Conservation (phyloP, 2,329 filamentous ascomycete genomes). For the Pseudocercospora macadamiae region DNA sequence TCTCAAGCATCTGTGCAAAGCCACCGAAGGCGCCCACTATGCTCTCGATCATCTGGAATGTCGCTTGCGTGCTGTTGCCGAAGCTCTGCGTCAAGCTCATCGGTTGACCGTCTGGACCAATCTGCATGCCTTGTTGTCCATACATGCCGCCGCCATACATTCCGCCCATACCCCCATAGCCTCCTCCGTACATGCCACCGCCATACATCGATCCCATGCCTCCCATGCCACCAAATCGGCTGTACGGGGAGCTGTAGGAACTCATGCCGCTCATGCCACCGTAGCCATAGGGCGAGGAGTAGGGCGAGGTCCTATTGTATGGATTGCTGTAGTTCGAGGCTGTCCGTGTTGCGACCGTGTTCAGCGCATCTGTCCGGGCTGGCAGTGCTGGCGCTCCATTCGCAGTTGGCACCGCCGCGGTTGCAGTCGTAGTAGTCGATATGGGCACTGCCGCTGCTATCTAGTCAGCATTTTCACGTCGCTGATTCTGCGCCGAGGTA, state of each 20-base stretch:
- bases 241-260: slow-evolving; percentile 46
- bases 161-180: slow-evolving; percentile 38
- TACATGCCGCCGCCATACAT: slow-evolving; percentile 40
- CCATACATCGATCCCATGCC: slow-evolving; percentile 40
- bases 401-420: slow-evolving; percentile 46
- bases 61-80: slow-evolving; percentile 91
- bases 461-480: slow-evolving; percentile 33
- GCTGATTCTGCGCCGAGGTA: slow-evolving; percentile 16
- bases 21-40: slow-evolving; percentile 96
- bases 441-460: slow-evolving; percentile 48
- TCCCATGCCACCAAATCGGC: slow-evolving; percentile 50
- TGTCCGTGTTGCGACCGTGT: slow-evolving; percentile 81
- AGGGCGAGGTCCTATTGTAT: slow-evolving; percentile 43
- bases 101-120: slow-evolving; percentile 71
- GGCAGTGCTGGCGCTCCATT: slow-evolving; percentile 70
- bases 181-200: slow-evolving; percentile 21
- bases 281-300: slow-evolving; percentile 60
- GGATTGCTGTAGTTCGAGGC: slow-evolving; percentile 74
- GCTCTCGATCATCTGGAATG: slow-evolving; percentile 97
- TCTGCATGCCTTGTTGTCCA: slow-evolving; percentile 50
- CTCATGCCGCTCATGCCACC: slow-evolving; percentile 44
- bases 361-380: slow-evolving; percentile 76
- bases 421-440: slow-evolving; percentile 43
- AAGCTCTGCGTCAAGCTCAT: slow-evolving; percentile 95
- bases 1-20: slow-evolving; percentile 98